Evolutionary conservation across 495 filamentous ascomycete species (phyloP).

Genomic region (Parathielavia hyrcaniae): DNA sequence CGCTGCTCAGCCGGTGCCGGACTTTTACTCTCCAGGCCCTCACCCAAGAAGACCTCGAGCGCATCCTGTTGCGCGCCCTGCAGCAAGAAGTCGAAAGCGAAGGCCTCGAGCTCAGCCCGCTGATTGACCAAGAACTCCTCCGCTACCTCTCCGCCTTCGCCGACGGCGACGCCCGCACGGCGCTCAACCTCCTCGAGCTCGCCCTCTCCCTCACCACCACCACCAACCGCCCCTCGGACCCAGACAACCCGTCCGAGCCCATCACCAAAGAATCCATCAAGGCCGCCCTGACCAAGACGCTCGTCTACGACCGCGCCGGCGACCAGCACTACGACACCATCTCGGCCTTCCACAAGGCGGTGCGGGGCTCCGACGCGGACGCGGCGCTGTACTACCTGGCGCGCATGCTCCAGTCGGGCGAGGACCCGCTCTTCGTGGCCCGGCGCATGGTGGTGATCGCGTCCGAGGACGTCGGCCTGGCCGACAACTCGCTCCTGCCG

Average conservation of each 20-base stretch:
- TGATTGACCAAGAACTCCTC: constrained; percentile 73
- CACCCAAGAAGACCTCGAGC: constrained; percentile 58
- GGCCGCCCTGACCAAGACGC: constrained; percentile 71
- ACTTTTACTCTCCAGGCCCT: constrained; percentile 81
- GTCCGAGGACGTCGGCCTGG: constrained; percentile 86
- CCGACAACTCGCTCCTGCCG: constrained; percentile 77
- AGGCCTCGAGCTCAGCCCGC: constrained; percentile 36
- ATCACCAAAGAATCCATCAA: constrained; percentile 66
- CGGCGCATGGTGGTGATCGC: constrained; percentile 86
- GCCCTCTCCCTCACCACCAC: constrained; percentile 56
- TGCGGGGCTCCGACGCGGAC: constrained; percentile 80
- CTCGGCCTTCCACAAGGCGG: constrained; percentile 92
- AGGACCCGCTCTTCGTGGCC: constrained; percentile 89
- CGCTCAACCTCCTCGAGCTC: constrained; percentile 85
- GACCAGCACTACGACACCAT: constrained; percentile 97
- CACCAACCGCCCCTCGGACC: constrained; percentile 27
- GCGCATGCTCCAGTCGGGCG: constrained; percentile 92
- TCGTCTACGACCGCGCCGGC: constrained; percentile 90
- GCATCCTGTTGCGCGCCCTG: constrained; percentile 70
- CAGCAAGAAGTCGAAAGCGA: constrained; percentile 44
- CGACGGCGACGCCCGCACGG: constrained; percentile 87
- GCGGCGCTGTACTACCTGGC: constrained; percentile 89
- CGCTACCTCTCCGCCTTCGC: constrained; percentile 76
- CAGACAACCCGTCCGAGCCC: constrained; percentile 17
- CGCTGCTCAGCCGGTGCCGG: constrained; percentile 80